These are phyloP conservation scores for Erythrophleum ivorense DNA, from an alignment of 331 rosid species.

Conservation along the genomic window DNA sequence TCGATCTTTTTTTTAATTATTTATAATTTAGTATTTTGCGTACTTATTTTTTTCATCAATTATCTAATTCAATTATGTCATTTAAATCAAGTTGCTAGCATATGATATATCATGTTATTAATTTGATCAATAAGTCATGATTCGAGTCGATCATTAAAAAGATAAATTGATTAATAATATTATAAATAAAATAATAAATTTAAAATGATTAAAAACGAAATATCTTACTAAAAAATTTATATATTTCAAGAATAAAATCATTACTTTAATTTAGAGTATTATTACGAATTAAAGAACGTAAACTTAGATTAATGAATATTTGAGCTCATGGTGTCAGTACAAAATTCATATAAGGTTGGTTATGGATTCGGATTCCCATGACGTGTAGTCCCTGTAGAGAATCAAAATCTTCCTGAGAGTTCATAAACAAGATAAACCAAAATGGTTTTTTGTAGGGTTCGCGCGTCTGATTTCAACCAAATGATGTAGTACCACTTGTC, in stretches of 20 bases:
- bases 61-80: too few relatives aligned
- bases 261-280: neutral
- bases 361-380: slow-evolving; percentile 23
- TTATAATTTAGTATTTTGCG: too few relatives aligned
- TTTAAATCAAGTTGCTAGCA: too few relatives aligned
- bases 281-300: neutral
- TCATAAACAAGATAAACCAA: neutral
- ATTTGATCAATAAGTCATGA: too few relatives aligned
- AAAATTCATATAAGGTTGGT: neutral
- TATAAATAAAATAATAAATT: too few relatives aligned
- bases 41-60: too few relatives aligned
- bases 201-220: too few relatives aligned
- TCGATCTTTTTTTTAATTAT: neutral
- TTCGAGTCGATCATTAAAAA: too few relatives aligned
- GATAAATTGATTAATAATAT: too few relatives aligned
- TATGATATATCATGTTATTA: too few relatives aligned
- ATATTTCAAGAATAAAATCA: neutral
- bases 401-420: neutral
- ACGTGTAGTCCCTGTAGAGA: neutral
- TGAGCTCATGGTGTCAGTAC: neutral
- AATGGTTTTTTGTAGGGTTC: neutral
- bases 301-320: neutral
- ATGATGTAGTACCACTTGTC: neutral
- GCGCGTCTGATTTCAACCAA: slow-evolving; percentile 1
- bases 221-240: too few relatives aligned